Evolutionary conservation across 129 eudicot genomes (phyloP).

Genomic region (Sambucus nigra): DNA sequence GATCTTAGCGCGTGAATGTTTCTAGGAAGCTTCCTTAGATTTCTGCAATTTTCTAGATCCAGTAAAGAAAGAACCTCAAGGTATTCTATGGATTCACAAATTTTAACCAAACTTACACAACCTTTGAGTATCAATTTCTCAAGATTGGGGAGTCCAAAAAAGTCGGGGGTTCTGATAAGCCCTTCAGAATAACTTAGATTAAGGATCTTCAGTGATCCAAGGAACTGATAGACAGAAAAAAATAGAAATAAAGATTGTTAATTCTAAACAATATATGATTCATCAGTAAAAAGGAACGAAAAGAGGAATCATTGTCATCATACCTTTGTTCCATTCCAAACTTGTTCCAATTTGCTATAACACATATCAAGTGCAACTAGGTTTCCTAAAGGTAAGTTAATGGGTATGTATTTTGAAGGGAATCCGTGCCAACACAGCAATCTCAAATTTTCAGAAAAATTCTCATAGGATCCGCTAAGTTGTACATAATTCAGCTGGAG

Average conservation of each 20-base stretch:
- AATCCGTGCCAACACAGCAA: conserved; percentile 36
- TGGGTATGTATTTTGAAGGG: conserved; percentile 23
- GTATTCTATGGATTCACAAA: conserved; percentile 20
- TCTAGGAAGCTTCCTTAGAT: conserved; percentile 11
- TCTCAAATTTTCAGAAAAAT: conserved; percentile 21
- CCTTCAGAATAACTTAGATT: conserved; percentile 21
- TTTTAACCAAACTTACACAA: conserved; percentile 8
- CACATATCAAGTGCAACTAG: conserved; percentile 32
- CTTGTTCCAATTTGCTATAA: conserved; percentile 28
- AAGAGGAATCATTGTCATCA: background rate
- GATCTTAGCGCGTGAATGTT: conserved; percentile 5
- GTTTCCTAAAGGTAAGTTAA: conserved; percentile 20
- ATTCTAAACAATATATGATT: background rate
- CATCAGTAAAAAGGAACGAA: background rate
- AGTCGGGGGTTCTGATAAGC: background rate
- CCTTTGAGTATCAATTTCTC: conserved; percentile 11
- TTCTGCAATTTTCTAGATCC: conserved; percentile 16
- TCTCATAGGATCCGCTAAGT: conserved; percentile 11
- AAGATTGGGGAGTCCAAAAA: conserved; percentile 15
- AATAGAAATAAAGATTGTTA: background rate
- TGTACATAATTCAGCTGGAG: conserved; percentile 16
- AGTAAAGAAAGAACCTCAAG: conserved; percentile 12
- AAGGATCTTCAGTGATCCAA: conserved; percentile 20
- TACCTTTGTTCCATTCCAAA: conserved; percentile 33
- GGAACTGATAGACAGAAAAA: conserved; percentile 18